These are phyloP conservation scores for Trypethelium eluteriae DNA, from an alignment of 495 filamentous ascomycete species.

Conservation along the genomic window DNA sequence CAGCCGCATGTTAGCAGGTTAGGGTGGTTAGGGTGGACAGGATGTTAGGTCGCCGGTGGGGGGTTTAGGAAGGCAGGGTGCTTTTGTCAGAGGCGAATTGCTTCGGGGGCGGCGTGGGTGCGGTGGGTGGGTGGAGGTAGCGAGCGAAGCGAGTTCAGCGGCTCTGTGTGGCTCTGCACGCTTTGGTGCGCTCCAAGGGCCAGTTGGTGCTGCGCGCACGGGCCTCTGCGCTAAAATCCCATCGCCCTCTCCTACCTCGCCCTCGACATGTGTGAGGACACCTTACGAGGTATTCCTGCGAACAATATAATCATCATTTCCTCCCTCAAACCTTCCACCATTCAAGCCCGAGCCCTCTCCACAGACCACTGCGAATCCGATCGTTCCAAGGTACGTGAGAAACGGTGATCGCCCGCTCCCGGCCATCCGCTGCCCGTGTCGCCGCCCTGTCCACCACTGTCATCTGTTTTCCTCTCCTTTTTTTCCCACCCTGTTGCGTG, in stretches of 20 bases:
- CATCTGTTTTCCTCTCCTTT: neutral
- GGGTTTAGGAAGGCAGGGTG: neutral
- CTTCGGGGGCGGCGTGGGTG: neutral
- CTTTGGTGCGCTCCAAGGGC: neutral
- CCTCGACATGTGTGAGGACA: slow-evolving; percentile 11
- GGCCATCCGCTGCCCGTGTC: neutral
- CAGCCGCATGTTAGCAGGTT: neutral
- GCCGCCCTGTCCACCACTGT: neutral
- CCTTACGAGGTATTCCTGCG: slow-evolving; percentile 3
- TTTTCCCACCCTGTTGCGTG: neutral
- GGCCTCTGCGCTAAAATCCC: neutral
- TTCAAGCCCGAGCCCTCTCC: neutral
- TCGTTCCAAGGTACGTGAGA: slow-evolving; percentile 7
- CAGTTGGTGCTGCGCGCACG: slow-evolving; percentile 5
- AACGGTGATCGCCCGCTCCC: neutral
- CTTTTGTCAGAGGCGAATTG: slow-evolving; percentile 11
- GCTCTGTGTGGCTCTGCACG: too few relatives aligned
- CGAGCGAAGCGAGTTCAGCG: neutral
- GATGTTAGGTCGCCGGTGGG: too few relatives aligned
- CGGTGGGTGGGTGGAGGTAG: neutral
- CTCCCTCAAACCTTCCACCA: neutral
- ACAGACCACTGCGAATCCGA: slow-evolving; percentile 7
- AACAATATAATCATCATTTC: slow-evolving; percentile 7
- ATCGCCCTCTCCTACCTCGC: neutral
- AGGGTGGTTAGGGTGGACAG: neutral